A percentile compares a stretch with the other conserved stretches of the same genome.
These are phyloP conservation scores for Neospermospora avenae DNA, from an alignment of 2,329 filamentous ascomycete genomes.

Conservation along the genomic window DNA sequence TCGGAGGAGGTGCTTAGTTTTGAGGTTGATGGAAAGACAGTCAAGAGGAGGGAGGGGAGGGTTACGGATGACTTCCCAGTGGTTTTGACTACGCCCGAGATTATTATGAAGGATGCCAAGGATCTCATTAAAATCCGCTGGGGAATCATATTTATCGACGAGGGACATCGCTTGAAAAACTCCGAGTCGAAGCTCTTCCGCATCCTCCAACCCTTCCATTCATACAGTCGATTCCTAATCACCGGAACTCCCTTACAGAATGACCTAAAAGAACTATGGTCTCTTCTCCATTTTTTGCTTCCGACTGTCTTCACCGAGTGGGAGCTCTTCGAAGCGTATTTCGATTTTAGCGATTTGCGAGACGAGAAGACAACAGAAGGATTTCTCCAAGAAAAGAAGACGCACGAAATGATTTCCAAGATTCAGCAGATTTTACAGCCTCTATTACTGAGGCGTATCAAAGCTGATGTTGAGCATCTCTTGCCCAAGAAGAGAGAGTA, in stretches of 20 bases:
- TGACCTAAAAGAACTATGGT: constrained; percentile 93
- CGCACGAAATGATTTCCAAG: constrained; percentile 76
- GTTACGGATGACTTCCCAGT: constrained; percentile 74
- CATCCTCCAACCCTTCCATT: constrained; percentile 83
- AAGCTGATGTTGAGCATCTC: constrained; percentile 86
- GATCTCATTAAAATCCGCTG: constrained; percentile 81
- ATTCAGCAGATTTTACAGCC: constrained; percentile 93
- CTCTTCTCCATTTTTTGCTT: constrained; percentile 85
- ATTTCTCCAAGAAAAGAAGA: constrained; percentile 74
- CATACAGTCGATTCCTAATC: constrained; percentile 85
- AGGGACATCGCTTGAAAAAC: constrained; percentile 97
- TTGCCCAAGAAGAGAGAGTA: constrained; percentile 98
- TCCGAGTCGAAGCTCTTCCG: constrained; percentile 89
- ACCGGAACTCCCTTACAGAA: constrained; percentile 96
- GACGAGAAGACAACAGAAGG: constrained; percentile 77
- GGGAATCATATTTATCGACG: constrained; percentile 97
- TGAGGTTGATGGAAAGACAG: constrained; percentile 6
- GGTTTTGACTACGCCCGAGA: constrained; percentile 93
- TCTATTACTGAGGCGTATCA: constrained; percentile 81
- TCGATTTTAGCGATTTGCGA: constrained; percentile 90
- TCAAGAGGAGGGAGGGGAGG: constrained; percentile 45
- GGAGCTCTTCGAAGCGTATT: constrained; percentile 92
- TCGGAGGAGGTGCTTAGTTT: constrained; percentile 11
- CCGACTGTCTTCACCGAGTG: constrained; percentile 92
- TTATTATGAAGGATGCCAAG: constrained; percentile 86